Percentiles rank a stretch among this genome's conserved stretches.
phyloP scores from a whole-genome alignment of 2,329 filamentous ascomycete genomes.

The Fusarium lateritium region DNA sequence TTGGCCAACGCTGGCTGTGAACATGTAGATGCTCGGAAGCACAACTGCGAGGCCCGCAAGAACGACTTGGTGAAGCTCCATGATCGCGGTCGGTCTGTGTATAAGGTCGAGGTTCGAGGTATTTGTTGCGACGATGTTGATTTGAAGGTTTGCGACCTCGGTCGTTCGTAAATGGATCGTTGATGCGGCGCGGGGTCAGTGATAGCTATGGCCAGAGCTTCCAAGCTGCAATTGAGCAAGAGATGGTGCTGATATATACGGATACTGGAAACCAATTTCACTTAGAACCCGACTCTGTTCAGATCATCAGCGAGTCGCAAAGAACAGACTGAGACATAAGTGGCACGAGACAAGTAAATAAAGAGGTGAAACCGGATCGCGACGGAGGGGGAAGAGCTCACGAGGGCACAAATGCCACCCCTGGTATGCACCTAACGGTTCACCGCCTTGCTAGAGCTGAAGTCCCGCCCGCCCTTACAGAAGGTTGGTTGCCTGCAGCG shows the following conservation, averaged over 20 bases:
- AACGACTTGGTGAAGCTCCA: slow-evolving; percentile 44
- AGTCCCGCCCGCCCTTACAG: slow-evolving; percentile 24
- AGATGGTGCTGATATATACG: slow-evolving; percentile 6
- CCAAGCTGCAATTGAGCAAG: slow-evolving; percentile 3
- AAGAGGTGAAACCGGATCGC: slow-evolving; percentile 17
- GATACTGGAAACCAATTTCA: neutral
- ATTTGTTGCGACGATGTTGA: slow-evolving; percentile 7
- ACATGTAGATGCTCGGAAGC: slow-evolving; percentile 67
- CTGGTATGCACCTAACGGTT: slow-evolving; percentile 27
- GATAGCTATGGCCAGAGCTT: slow-evolving; percentile 2
- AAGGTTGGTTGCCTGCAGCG: slow-evolving; percentile 19
- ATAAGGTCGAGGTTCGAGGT: neutral
- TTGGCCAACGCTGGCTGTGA: slow-evolving; percentile 63
- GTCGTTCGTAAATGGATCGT: slow-evolving; percentile 3
- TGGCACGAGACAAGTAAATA: slow-evolving; percentile 34
- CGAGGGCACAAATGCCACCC: slow-evolving; percentile 39
- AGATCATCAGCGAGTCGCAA: slow-evolving; percentile 15
- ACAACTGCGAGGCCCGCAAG: slow-evolving; percentile 53
- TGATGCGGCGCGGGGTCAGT: slow-evolving; percentile 10
- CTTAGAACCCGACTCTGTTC: slow-evolving; percentile 5
- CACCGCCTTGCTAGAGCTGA: slow-evolving; percentile 33
- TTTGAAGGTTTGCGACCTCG: neutral
- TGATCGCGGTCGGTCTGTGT: slow-evolving; percentile 19
- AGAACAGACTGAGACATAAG: slow-evolving; percentile 22
- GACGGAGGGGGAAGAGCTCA: slow-evolving; percentile 39